Percentiles rank a stretch among this genome's conserved stretches.
Evolutionary conservation across 78 protist genomes (phyloP).

Genomic region (Mastigamoeba balamuthi): DNA sequence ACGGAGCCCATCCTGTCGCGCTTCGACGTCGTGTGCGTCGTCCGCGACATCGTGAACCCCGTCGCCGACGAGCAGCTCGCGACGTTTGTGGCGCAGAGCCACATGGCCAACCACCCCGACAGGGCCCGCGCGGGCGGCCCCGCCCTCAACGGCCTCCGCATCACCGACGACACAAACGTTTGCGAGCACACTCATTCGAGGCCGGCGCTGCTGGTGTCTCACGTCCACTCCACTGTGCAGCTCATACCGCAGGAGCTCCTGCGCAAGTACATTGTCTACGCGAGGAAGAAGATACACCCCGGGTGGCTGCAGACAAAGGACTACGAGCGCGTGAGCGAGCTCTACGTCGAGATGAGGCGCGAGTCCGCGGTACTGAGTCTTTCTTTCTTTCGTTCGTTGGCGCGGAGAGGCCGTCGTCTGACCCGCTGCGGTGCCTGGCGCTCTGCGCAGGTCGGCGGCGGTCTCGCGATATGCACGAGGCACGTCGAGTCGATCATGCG

Average conservation of each 20-base stretch:
- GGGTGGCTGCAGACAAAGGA: constrained; percentile 6
- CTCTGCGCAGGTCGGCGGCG: constrained; percentile 32
- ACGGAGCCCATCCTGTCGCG: constrained; percentile 97
- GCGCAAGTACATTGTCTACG: constrained; percentile 82
- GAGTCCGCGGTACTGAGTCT: constrained; percentile 40
- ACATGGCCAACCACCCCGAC: constrained; percentile 73
- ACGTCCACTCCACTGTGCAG: background rate
- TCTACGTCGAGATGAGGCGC: constrained; percentile 83
- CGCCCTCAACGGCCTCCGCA: background rate
- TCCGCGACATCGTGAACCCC: constrained; percentile 73
- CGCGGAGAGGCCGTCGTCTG: background rate
- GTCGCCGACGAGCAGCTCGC: constrained; percentile 79
- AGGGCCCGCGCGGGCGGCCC: background rate
- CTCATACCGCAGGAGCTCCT: constrained; percentile 73
- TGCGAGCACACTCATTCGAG: background rate
- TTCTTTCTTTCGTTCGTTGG: too few relatives aligned
- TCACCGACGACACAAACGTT: background rate
- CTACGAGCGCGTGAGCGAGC: constrained; percentile 49
- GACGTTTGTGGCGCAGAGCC: constrained; percentile 75
- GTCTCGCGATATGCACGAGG: constrained; percentile 87
- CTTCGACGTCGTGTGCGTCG: constrained; percentile 88
- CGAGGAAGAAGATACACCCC: constrained; percentile 31
- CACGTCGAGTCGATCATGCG: constrained; percentile 86
- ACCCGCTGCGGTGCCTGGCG: background rate
- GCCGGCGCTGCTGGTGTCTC: background rate